These are phyloP conservation scores for Aspergillus sp. DNA, from an alignment of 2,329 filamentous ascomycete genomes.

Conservation along the genomic window DNA sequence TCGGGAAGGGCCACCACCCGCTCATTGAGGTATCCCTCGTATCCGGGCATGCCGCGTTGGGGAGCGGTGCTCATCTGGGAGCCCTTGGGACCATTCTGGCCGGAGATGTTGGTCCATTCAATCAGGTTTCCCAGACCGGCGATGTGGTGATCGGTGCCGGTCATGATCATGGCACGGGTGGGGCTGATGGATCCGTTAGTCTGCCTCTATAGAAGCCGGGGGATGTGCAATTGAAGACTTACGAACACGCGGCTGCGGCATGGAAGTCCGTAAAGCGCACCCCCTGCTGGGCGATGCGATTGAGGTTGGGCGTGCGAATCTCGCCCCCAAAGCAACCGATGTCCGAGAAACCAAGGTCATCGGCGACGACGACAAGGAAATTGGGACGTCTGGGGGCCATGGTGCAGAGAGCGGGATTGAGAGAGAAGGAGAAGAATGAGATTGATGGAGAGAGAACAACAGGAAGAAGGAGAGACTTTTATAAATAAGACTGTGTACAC, in stretches of 20 bases:
- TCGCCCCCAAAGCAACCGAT: slow-evolving; percentile 59
- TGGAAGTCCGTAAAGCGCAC: slow-evolving; percentile 65
- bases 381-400: slow-evolving; percentile 51
- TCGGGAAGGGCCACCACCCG: slow-evolving; percentile 59
- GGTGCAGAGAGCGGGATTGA: background rate
- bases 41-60: slow-evolving; percentile 58
- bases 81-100: slow-evolving; percentile 52
- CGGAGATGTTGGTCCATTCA: slow-evolving; percentile 56
- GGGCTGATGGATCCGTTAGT: slow-evolving; percentile 36
- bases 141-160: slow-evolving; percentile 59
- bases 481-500: background rate
- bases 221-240: slow-evolving; percentile 7
- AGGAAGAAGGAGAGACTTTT: background rate
- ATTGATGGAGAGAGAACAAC: background rate
- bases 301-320: slow-evolving; percentile 59
- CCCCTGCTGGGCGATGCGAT: slow-evolving; percentile 51
- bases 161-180: slow-evolving; percentile 65
- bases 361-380: slow-evolving; percentile 59
- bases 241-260: slow-evolving; percentile 61
- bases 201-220: background rate
- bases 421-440: background rate
- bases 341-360: slow-evolving; percentile 61
- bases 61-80: slow-evolving; percentile 52
- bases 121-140: slow-evolving; percentile 57
- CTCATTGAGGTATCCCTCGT: slow-evolving; percentile 63